Evolutionary conservation across 352 stramenopile genomes (phyloP), one percentile per base, ranked within the genome.

Genomic region (Globisporangium apiculatum): DNA sequence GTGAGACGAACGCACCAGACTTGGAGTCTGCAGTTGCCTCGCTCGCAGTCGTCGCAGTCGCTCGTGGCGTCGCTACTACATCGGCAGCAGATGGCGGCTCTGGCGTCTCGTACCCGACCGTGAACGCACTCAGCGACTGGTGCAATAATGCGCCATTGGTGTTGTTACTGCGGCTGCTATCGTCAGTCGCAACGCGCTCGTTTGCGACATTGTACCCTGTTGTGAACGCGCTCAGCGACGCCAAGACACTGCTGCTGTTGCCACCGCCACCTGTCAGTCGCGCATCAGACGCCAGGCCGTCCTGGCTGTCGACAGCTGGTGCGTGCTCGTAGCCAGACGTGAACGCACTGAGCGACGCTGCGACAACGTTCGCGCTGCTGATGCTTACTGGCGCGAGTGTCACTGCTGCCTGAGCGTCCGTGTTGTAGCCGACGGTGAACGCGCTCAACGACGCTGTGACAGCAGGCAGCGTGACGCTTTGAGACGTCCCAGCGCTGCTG

Each of bases 201-300:
- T 10, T 5, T 15, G 11, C 2, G 36, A 36, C 14, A 10, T 65
- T 43, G 31, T 73, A 73, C 0, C 67, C 64, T 3, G 51, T 55
- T n/a, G 60, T 70, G 40, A 73, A 73, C 18, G 54, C 61, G 35
- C 72, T 81, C 37, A 81, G 47, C 11, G 70, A 56, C 2, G 40
- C 38, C 40, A 48, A 37, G 3, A 37, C 51, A 31, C 24, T 31
- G 24, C 24, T 31, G 24, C 24, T 31, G 24, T 31, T 31, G 24
- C 24, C 24, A 12, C 11, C 14, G 24, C 24, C 24, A 12, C 11
- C 14, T 36, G 0, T 31, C 24, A 31, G 24, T 31, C 24, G 24
- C 24, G 24, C 24, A 31, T 31, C 24, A 31, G 24, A 31, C 24
- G 24, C 24, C 24, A 31, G 2, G 2, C 24, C 24, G 24, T 31